Evolutionary conservation across 768 basidiomycete species (phyloP), one percentile per base, ranked within the genome.

Genomic region (Polyporus arcularius): DNA sequence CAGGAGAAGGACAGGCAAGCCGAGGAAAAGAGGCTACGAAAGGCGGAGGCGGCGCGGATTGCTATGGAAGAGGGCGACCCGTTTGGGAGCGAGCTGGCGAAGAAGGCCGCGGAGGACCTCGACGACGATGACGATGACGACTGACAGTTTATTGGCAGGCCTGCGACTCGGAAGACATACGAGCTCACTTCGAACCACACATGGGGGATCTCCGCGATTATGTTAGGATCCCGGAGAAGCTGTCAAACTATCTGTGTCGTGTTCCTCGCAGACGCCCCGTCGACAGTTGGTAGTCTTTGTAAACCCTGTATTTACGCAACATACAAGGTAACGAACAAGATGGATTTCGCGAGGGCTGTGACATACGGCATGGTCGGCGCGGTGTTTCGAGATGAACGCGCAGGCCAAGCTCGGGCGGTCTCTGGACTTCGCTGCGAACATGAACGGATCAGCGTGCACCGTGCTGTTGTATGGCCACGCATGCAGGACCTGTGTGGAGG

Each of bases 1-100:
- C 84, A 80, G n/a, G 87, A 86, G 65, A 85, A 87, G 58, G 90
- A 92, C 67, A 83, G 77, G 55, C 82, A 81, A 67, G 87, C 86
- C 2, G 85, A 85, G 62, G 84, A 82, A 61, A 94, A 90, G 72
- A 79, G 92, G 57, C 60, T 59, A 53, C 74, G 71, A 47, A 80
- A 79, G 62, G 78, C 78, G 3, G 77, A 76, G 61, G 71, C 65
- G 18, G 81, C 72, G 46, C 83, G 81, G 67, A 90, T 89, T 68
- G 86, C 83, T 2, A 73, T 80, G 67, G 79, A 79, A 51, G 78
- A 80, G 21, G 79, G 76, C 1, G 89, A 94, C 78, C 92, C 89
- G 1, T 94, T 94, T 70, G 88, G 88, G 28, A 82, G 79, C 42
- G 78, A 82, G 58, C 62, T 89, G 30, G 65, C 69, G 10, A 76